Conservation (phyloP, 169 alveolate species). For the Plasmodium malariae region DNA sequence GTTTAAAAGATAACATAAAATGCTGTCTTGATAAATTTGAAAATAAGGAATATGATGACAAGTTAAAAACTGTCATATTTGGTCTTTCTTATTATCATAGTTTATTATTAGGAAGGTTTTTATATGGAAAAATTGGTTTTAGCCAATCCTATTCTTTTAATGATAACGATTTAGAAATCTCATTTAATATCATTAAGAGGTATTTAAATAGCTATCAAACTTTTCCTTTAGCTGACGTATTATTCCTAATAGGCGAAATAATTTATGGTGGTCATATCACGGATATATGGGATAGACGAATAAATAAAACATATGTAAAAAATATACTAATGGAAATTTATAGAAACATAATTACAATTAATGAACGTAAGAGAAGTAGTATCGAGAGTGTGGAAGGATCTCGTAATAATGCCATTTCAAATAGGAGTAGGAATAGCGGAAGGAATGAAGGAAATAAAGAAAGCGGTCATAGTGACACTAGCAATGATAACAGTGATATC, state of each 20-base stretch:
- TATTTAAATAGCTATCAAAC: conserved; percentile 91
- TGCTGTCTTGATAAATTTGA: conserved; percentile 83
- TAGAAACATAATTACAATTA: conserved; percentile 40
- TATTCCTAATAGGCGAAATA: conserved; percentile 96
- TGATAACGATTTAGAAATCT: conserved; percentile 96
- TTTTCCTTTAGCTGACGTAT: conserved; percentile 96
- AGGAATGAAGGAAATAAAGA: not conserved
- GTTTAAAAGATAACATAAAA: conserved; percentile 81
- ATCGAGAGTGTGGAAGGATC: not conserved
- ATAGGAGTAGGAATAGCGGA: not conserved
- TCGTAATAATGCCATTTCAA: not conserved
- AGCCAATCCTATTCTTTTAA: conserved; percentile 95
- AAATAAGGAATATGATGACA: conserved; percentile 90
- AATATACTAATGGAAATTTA: conserved; percentile 59
- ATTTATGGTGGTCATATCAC: conserved; percentile 99
- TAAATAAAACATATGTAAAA: conserved; percentile 92
- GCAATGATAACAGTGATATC: not conserved
- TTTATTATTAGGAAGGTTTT: conserved; percentile 95
- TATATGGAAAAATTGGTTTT: conserved; percentile 98
- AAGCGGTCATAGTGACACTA: not conserved
- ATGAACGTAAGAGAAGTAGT: conserved; percentile 21
- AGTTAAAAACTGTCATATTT: conserved; percentile 94
- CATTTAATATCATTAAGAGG: conserved; percentile 95
- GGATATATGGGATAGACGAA: conserved; percentile 97
- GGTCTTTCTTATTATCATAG: conserved; percentile 97